Conservation (phyloP, 352 stramenopile genomes). For the Pythium dissotocum region DNA sequence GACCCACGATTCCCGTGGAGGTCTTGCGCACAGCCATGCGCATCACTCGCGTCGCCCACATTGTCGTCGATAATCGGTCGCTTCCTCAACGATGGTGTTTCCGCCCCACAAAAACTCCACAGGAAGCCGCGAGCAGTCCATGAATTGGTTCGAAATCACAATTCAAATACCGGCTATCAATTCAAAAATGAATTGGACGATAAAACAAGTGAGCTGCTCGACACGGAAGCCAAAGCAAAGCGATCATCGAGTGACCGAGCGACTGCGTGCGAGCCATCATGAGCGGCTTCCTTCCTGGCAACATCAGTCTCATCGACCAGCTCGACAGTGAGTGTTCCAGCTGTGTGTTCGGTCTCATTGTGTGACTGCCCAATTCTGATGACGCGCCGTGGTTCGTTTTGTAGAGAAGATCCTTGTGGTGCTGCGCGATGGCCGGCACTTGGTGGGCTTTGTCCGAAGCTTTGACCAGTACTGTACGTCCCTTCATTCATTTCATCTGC, state of each 20-base stretch:
- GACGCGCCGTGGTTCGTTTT: background rate
- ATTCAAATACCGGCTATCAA: constrained; percentile 22
- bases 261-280: constrained; percentile 35
- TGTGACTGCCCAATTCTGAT: background rate
- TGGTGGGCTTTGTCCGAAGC: constrained; percentile 90
- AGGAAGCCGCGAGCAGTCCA: constrained; percentile 5
- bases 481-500: background rate
- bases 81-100: constrained; percentile 24
- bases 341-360: background rate
- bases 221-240: background rate
- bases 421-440: constrained; percentile 94
- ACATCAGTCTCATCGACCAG: constrained; percentile 82
- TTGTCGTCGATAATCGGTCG: constrained; percentile 28
- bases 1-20: constrained; percentile 81
- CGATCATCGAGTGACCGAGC: background rate
- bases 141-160: constrained; percentile 23
- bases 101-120: constrained; percentile 30
- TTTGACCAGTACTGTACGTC: constrained; percentile 87
- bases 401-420: constrained; percentile 91
- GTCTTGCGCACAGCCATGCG: constrained; percentile 88
- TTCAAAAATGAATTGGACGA: constrained; percentile 20
- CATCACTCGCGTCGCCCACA: constrained; percentile 84
- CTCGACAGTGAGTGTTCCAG: constrained; percentile 65
- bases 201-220: background rate
- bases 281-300: constrained; percentile 79